Percentiles rank a stretch among this genome's conserved stretches.
Evolutionary conservation across 495 filamentous ascomycete species (phyloP).

Genomic region (Talaromyces proteolyticus): DNA sequence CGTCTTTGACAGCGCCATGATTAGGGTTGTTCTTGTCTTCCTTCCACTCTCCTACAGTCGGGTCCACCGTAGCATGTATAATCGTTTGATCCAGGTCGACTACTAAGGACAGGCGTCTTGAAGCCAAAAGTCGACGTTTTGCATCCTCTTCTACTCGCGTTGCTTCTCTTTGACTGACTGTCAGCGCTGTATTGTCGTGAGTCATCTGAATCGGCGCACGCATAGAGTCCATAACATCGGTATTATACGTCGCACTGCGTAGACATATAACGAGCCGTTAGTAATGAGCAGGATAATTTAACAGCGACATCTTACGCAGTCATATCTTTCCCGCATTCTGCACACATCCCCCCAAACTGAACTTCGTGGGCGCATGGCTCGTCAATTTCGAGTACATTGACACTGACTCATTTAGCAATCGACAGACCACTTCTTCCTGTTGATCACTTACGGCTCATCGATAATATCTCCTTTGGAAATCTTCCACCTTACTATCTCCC

Average conservation of each 20-base stretch:
- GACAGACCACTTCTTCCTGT: not conserved
- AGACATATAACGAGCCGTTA: not conserved
- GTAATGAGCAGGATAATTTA: not conserved
- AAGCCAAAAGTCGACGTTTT: conserved; percentile 72
- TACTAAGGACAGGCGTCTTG: conserved; percentile 81
- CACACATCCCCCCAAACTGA: conserved; percentile 87
- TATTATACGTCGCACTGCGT: conserved; percentile 51
- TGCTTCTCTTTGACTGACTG: conserved; percentile 68
- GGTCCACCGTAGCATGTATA: conserved; percentile 96
- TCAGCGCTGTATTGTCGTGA: conserved; percentile 81
- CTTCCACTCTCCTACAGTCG: conserved; percentile 94
- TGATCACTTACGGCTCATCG: conserved; percentile 30
- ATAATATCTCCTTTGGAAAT: conserved; percentile 69
- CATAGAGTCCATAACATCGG: conserved; percentile 53
- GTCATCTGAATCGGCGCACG: conserved; percentile 90
- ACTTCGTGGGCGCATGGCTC: conserved; percentile 88
- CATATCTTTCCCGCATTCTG: conserved; percentile 95
- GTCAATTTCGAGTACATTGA: conserved; percentile 69
- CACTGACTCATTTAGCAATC: conserved; percentile 18
- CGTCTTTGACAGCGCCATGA: conserved; percentile 82
- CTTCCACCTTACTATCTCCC: conserved; percentile 68
- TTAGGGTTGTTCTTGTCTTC: conserved; percentile 83
- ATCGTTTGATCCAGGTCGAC: conserved; percentile 98
- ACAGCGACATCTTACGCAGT: conserved; percentile 51
- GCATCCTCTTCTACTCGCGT: conserved; percentile 75